Evolutionary conservation across 192 early-diverging fungal genomes (phyloP).

Genomic region (Hyaloraphidium curvatum): DNA sequence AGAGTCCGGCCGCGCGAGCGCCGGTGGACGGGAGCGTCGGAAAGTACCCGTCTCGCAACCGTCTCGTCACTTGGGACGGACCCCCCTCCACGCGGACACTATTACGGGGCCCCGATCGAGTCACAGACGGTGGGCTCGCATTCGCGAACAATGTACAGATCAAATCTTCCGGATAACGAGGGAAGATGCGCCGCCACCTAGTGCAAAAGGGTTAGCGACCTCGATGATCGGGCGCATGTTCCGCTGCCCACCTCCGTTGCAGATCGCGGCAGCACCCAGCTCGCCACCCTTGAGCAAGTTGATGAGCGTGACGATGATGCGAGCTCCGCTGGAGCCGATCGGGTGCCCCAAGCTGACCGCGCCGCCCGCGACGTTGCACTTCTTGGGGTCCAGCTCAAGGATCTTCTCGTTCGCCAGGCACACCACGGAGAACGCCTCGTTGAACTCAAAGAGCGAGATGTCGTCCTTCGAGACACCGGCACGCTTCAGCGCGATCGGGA

Average conservation of each 20-base stretch:
- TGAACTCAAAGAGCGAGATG: conserved; percentile 85
- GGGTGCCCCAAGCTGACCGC: conserved; percentile 61
- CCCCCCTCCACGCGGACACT: no score
- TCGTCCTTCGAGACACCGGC: conserved; percentile 66
- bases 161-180: neutral
- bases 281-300: conserved; percentile 65
- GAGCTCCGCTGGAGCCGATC: conserved; percentile 42
- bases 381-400: conserved; percentile 44
- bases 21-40: no score
- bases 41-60: no score
- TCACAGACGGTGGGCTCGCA: no score
- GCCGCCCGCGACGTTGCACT: conserved; percentile 62
- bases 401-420: conserved; percentile 76
- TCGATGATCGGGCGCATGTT: no score
- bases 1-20: no score
- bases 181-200: neutral
- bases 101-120: no score
- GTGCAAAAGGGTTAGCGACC: no score
- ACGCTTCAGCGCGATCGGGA: conserved; percentile 78
- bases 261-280: conserved; percentile 59
- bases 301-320: conserved; percentile 63
- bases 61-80: no score
- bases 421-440: conserved; percentile 94
- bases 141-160: no score
- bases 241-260: conserved; percentile 74